phyloP scores from a whole-genome alignment of 139 green algal genomes.

The Closterium sp. region DNA sequence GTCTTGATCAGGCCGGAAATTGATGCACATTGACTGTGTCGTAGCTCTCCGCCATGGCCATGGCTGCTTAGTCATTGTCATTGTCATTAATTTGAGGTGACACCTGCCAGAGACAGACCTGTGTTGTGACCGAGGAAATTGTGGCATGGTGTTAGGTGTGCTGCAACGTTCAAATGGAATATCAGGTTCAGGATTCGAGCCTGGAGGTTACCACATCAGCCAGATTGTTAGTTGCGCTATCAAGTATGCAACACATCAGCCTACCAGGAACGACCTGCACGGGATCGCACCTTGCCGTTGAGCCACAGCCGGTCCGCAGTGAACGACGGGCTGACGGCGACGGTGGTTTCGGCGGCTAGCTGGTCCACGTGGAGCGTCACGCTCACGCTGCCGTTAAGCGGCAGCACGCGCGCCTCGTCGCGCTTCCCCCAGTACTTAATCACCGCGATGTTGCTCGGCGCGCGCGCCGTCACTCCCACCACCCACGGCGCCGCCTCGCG shows the following conservation, averaged over 20 bases:
- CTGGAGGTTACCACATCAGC: neutral
- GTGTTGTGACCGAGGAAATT: no score
- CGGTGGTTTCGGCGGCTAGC: slow-evolving; percentile 48
- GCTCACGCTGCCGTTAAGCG: slow-evolving; percentile 40
- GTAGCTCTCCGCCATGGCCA: no score
- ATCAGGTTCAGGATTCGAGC: neutral
- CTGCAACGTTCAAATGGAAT: neutral
- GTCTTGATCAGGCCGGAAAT: no score
- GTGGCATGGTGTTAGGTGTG: neutral
- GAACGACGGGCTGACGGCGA: slow-evolving; percentile 35
- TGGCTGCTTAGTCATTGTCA: no score
- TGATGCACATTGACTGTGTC: no score
- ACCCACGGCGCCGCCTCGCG: slow-evolving; percentile 19
- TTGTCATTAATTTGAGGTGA: no score
- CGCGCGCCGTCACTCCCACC: slow-evolving; percentile 33
- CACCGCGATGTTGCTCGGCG: slow-evolving; percentile 51
- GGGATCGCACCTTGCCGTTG: slow-evolving; percentile 31
- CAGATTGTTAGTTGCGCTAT: neutral
- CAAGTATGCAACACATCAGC: neutral
- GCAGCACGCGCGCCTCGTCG: slow-evolving; percentile 42
- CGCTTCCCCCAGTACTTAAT: slow-evolving; percentile 56
- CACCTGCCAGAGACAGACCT: no score
- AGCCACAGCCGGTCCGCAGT: slow-evolving; percentile 43
- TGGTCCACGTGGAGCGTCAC: slow-evolving; percentile 38
- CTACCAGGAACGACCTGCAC: neutral